A percentile compares a stretch with the other conserved stretches of the same genome.
These are phyloP conservation scores for Aspergillus melleus DNA, from an alignment of 2,329 filamentous ascomycete genomes.

Conservation along the genomic window DNA sequence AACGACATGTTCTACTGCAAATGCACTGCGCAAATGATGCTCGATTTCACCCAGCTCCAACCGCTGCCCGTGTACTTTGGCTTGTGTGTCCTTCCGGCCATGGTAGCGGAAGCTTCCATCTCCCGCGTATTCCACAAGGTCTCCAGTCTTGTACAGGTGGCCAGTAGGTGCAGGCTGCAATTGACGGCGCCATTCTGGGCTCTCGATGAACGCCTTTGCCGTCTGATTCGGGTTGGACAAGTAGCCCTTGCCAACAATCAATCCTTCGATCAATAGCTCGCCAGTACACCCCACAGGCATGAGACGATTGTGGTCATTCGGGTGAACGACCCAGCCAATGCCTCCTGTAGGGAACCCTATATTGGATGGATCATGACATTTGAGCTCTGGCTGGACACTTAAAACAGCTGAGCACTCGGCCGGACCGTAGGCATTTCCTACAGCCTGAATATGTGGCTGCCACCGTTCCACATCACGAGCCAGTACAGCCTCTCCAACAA, in stretches of 20 bases:
- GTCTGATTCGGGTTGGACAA: conserved; percentile 19
- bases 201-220: conserved; percentile 21
- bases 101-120: conserved; percentile 18
- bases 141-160: conserved; percentile 29
- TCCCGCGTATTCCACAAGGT: conserved; percentile 25
- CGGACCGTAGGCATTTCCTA: conserved; percentile 5
- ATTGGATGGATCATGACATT: not conserved
- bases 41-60: conserved; percentile 9
- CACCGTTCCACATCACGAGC: not conserved
- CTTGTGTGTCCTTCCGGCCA: conserved; percentile 8
- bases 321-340: conserved; percentile 4
- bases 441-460: conserved; percentile 26
- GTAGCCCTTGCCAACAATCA: conserved; percentile 1
- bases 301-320: not conserved
- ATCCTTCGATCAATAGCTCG: conserved; percentile 7
- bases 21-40: not conserved
- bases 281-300: conserved; percentile 2
- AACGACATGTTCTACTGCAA: not conserved
- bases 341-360: conserved; percentile 2
- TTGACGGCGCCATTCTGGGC: conserved; percentile 19
- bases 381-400: conserved; percentile 27
- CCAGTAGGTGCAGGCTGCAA: not conserved
- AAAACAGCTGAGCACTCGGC: conserved; percentile 26
- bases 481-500: conserved; percentile 1
- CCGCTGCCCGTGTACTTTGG: conserved; percentile 9